Conservation (phyloP, 441 rosid species). For the Populus trichocarpa region DNA sequence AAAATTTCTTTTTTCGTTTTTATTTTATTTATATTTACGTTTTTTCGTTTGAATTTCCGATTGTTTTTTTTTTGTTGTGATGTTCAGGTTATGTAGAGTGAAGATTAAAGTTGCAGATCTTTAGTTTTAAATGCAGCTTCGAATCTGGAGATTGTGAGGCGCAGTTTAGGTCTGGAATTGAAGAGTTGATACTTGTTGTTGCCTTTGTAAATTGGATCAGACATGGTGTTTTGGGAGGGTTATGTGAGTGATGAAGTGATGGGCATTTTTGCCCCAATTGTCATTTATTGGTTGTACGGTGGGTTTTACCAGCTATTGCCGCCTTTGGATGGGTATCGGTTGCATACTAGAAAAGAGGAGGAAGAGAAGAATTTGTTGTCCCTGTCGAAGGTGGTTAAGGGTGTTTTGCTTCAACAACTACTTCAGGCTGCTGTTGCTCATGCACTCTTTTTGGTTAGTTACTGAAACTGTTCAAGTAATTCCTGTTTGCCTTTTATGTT, state of each 20-base stretch:
- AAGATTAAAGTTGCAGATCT: not conserved
- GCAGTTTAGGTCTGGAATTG: not conserved
- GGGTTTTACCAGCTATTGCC: slow-evolving; percentile 60
- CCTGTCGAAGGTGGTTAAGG: slow-evolving; percentile 57
- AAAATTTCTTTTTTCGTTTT: not conserved
- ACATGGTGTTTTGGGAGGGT: not conserved
- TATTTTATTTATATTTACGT: not conserved
- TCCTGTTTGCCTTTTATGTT: slow-evolving; percentile 31
- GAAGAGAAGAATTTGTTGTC: slow-evolving; percentile 81
- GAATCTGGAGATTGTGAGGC: not conserved
- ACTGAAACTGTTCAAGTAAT: slow-evolving; percentile 45
- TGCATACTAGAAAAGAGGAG: slow-evolving; percentile 73
- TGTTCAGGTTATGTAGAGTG: not conserved
- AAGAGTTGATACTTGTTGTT: not conserved
- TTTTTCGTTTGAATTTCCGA: not conserved
- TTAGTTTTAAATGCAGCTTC: not conserved
- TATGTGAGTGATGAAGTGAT: slow-evolving; percentile 50
- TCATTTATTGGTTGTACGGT: slow-evolving; percentile 80
- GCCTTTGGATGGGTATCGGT: slow-evolving; percentile 55
- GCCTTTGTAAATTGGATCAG: not conserved
- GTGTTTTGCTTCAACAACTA: slow-evolving; percentile 76
- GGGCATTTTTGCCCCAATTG: slow-evolving; percentile 67
- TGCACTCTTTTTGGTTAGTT: slow-evolving; percentile 56
- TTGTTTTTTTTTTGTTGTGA: not conserved
- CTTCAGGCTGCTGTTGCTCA: slow-evolving; percentile 80